Base-by-base conservation (phyloP, 139 green algal species). In the Chlamydomonas eustigma region DNA sequence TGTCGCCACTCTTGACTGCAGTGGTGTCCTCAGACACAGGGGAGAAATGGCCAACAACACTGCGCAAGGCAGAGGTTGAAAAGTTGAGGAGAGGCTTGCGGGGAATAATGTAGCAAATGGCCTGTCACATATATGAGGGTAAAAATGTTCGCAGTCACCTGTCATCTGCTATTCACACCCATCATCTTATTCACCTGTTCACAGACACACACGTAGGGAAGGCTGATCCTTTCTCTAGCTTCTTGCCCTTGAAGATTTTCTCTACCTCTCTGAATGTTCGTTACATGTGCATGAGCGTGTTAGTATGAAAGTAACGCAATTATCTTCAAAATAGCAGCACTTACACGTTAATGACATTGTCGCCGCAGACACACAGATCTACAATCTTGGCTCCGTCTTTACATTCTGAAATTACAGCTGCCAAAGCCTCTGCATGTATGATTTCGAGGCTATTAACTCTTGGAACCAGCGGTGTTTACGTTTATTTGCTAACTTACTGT, bases 161-260 rank as follows among this genome's bases (percentile, higher is more conserved):
- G n/a, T n/a, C n/a, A n/a, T n/a, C n/a, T n/a, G n/a, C n/a, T n/a
- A n/a, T n/a, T n/a, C n/a, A n/a, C n/a, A n/a, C n/a, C n/a, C n/a
- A n/a, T n/a, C n/a, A n/a, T n/a, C n/a, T n/a, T n/a, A n/a, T n/a
- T 32, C 32, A 93, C 91, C 86, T 90, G 92, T 99, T 99, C 0
- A 94, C 79, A 25, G 90, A 97, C 0, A 98, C 72, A 83, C 93
- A 99, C 31, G 92, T 97, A 30, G 96, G 96, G 77, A 99, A 97
- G 3, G 96, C 94, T 18, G 98, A 85, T 37, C 96, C 96, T 85
- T 98, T 98, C 44, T 58, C 44, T 51, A 98, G 91, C 52, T 93
- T 84, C 83, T 97, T 97, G 51, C 93, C 94, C 83, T 97, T 96
- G 90, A 96, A 99, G 52, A 96, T 90, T 52, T 92, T 95, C 4